phyloP scores from a whole-genome alignment of 169 alveolate species.

The Plasmodium fragile region DNA sequence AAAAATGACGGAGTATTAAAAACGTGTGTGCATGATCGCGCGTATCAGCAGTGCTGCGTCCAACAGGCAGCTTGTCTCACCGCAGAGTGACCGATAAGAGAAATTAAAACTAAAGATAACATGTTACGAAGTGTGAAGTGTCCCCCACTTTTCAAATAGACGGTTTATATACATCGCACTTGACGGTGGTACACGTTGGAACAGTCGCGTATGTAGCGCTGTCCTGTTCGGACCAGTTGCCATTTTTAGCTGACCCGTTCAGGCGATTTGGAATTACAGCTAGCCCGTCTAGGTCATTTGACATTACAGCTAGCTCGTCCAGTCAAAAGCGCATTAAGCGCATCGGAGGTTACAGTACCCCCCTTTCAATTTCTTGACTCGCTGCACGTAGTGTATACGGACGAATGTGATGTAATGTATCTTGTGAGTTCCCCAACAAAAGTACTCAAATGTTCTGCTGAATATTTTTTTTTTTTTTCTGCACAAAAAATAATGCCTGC shows the following conservation, averaged over 20 bases:
- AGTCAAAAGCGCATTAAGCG: not conserved
- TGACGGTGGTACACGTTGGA: not conserved
- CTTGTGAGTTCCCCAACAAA: not conserved
- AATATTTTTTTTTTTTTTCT: not conserved
- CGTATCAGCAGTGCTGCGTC: not conserved
- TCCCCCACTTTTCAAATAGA: not conserved
- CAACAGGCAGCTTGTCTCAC: not conserved
- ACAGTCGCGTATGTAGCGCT: not conserved
- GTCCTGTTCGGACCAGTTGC: not conserved
- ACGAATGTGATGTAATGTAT: not conserved
- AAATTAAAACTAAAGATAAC: not conserved
- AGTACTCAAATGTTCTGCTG: not conserved
- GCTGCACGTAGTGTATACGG: not conserved
- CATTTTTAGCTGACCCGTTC: not conserved
- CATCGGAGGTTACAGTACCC: not conserved
- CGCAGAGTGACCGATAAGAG: not conserved
- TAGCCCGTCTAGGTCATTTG: not conserved
- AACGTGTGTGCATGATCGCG: not conserved
- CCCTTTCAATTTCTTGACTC: not conserved
- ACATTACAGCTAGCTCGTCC: not conserved
- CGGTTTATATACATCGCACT: not conserved
- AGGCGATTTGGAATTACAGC: not conserved
- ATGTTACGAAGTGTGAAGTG: not conserved
- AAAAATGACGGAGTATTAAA: not conserved
- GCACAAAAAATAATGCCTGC: not conserved